Base-by-base conservation (phyloP, 768 basidiomycete species). In the Kwoniella mangroviensis region DNA sequence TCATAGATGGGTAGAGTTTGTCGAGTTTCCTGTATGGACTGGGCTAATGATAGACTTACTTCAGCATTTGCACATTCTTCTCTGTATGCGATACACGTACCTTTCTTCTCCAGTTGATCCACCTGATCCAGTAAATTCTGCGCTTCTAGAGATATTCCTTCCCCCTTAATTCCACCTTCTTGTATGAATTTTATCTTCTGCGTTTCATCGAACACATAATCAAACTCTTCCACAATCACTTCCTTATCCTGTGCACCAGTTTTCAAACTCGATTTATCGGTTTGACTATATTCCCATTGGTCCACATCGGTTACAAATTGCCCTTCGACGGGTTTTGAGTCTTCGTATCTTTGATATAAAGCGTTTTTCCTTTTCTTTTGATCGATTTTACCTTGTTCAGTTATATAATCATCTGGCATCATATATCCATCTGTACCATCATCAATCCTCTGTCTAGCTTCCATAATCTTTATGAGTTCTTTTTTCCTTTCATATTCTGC, bases 301-400 rank as follows among this genome's bases (percentile, higher is more conserved):
- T 99, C 97, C 66, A 98, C 89, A 77, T 99, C 97, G 1, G 96
- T 98, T 2, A 93, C 89, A 81, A 98, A 98, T 76, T 95, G 91
- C 81, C 94, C 94, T 70, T 93, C 93, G 81, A 84, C 83, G 80
- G 91, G 79, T 63, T 84, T 84, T 61, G 73, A 78, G 63, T 99
- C 97, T 78, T 97, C 92, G 79, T 99, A 98, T 49, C 97, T 93
- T 76, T 91, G 88, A 82, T 97, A 98, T 62, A 99, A 83, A 0
- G 91, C 94, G 73, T 91, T 91, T 81, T 94, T 89, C 80, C 97
- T 94, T 84, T 92, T 93, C 86, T 97, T 94, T 84, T 89, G 91
- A 87, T 98, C 95, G 70, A 99, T 94, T 84, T 95, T 97, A 34
- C 97, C 97, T 82, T 98, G 94, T 78, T 96, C 96, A 0, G 97